Evolutionary conservation across 2,329 filamentous ascomycete genomes (phyloP), one percentile per base, ranked within the genome.

Genomic region (Stagonosporopsis vannaccii): DNA sequence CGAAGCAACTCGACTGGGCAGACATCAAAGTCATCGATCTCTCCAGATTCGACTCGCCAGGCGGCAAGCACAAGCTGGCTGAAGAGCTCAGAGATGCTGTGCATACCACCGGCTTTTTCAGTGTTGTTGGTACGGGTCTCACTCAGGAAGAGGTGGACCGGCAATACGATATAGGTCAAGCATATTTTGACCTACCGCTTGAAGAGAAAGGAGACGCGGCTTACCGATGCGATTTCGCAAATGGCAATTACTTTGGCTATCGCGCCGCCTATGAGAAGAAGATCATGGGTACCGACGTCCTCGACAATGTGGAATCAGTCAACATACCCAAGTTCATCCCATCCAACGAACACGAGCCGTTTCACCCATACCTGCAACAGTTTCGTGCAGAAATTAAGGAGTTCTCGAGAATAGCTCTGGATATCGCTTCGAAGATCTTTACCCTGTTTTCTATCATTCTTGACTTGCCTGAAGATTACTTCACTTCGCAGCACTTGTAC

Each of bases 71-170:
- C 51, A 77, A 75, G 37, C 74, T 87, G 0, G 82, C 83, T 1
- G 77, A 80, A 37, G 81, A 86, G 56, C 75, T 87, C 0, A 78
- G 81, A 23, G 81, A 85, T 47, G 84, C 84, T 4, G 81, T 72
- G 9, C 66, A 68, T 32, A 49, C 64, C 15, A 67, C 65, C n/a
- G 70, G 69, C 9, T 74, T 74, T 56, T 72, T 73, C 58, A 72
- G 68, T 47, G 53, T 73, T 4, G 65, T 58, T 20, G 70, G 69
- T 4, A 70, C 69, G 26, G 70, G 69, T 12, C 65, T 74, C 41
- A 69, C 68, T 3, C 63, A 68, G 43, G 63, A 68, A 33, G 66
- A 73, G 42, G 53, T 73, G 11, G 66, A 71, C 15, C 64, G 66
- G 17, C 71, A 74, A 50, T 72, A 72, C 50, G 70, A 71, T 26